These are phyloP conservation scores for Lepiota venenata DNA, from an alignment of 768 basidiomycete species.

Conservation along the genomic window DNA sequence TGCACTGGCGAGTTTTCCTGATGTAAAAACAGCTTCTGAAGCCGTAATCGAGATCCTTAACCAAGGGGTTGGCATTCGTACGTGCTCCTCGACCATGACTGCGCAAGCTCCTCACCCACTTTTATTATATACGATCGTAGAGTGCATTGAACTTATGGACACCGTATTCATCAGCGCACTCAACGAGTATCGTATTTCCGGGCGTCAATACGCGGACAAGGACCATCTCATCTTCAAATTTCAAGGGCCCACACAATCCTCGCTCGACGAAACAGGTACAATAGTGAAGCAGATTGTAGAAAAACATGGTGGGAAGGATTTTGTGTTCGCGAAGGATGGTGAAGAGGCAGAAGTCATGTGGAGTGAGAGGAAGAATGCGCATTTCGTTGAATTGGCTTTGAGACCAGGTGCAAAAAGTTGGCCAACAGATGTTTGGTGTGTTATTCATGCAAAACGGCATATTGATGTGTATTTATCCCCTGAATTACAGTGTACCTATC, in stretches of 20 bases:
- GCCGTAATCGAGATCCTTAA: slow-evolving; percentile 74
- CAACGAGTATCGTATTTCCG: slow-evolving; percentile 52
- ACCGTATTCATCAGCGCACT: slow-evolving; percentile 61
- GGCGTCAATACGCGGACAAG: slow-evolving; percentile 52
- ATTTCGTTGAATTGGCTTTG: slow-evolving; percentile 52
- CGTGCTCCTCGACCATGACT: slow-evolving; percentile 21
- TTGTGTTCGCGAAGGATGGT: slow-evolving; percentile 58
- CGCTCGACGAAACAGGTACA: slow-evolving; percentile 56
- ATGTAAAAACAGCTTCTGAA: slow-evolving; percentile 69
- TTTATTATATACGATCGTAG: slow-evolving; percentile 31
- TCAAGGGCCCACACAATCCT: slow-evolving; percentile 61
- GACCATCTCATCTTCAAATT: slow-evolving; percentile 88
- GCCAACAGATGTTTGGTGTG: slow-evolving; percentile 69
- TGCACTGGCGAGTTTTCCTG: slow-evolving; percentile 78
- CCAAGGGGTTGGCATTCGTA: slow-evolving; percentile 74
- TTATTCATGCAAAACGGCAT: too few relatives aligned
- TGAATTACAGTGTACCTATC: slow-evolving; percentile 42
- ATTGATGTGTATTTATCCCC: too few relatives aligned
- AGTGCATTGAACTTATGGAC: slow-evolving; percentile 86
- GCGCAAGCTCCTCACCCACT: not conserved
- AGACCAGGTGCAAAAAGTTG: slow-evolving; percentile 55
- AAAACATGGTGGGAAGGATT: slow-evolving; percentile 66
- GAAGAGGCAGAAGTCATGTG: slow-evolving; percentile 74
- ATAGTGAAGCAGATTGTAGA: slow-evolving; percentile 55
- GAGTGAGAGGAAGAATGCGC: slow-evolving; percentile 68